Conservation (phyloP, 345 rosid genomes). For the Citrus trifoliata region DNA sequence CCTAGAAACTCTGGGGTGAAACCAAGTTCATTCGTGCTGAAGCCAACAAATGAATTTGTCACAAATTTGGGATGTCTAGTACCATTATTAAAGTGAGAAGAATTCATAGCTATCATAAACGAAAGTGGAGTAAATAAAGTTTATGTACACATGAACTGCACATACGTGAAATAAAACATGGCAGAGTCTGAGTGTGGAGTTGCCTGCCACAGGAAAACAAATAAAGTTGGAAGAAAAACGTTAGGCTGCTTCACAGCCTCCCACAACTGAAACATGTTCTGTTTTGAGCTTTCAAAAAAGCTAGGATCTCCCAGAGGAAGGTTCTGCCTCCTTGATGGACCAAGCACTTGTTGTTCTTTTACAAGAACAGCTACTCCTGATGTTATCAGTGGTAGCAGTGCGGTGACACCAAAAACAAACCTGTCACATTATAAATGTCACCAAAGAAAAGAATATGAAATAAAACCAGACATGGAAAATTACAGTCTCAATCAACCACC, state of each 20-base stretch:
- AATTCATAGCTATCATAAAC: conserved; percentile 5
- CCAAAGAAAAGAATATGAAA: conserved; percentile 4
- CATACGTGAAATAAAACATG: conserved; percentile 96
- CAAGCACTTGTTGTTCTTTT: conserved; percentile 62
- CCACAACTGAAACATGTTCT: conserved; percentile 61
- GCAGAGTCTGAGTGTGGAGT: conserved; percentile 99
- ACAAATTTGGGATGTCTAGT: not conserved
- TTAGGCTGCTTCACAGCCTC: conserved; percentile 73
- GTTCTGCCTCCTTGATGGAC: conserved; percentile 39
- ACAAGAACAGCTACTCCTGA: conserved; percentile 96
- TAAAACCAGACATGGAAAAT: conserved; percentile 2
- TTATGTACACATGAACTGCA: conserved; percentile 4
- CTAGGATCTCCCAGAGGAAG: conserved; percentile 36
- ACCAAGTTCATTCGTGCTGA: conserved; percentile 93
- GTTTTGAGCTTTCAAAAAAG: conserved; percentile 70
- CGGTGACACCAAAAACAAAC: conserved; percentile 95
- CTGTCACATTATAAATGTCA: conserved; percentile 46
- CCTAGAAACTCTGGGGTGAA: conserved; percentile 97
- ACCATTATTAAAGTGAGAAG: conserved; percentile 11
- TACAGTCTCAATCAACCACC: conserved; percentile 1
- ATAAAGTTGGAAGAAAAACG: conserved; percentile 80
- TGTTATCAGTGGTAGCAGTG: conserved; percentile 76
- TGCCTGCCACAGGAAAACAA: conserved; percentile 97
- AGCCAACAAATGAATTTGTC: conserved; percentile 4
- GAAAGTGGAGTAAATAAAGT: not conserved